Conservation (phyloP, 257 asterid species). For the Euphrasia confusa region DNA sequence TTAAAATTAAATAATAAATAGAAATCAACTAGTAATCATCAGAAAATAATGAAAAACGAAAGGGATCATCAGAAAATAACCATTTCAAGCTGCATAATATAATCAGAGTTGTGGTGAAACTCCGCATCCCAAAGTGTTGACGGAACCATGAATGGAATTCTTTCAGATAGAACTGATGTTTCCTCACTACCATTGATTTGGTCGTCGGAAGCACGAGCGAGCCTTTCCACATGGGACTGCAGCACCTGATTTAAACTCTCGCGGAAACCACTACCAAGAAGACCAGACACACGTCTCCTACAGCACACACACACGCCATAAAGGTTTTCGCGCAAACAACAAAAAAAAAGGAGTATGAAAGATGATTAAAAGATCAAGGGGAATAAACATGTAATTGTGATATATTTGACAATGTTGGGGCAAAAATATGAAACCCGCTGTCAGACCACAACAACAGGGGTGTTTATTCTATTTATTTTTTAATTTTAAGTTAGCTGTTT, state of each 20-base stretch:
- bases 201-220: slow-evolving; percentile 49
- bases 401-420: background rate
- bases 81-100: slow-evolving; percentile 34
- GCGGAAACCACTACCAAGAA: slow-evolving; percentile 76
- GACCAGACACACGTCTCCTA: slow-evolving; percentile 87
- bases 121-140: slow-evolving; percentile 46
- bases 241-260: slow-evolving; percentile 64
- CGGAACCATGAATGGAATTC: slow-evolving; percentile 34
- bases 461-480: too few species aligned
- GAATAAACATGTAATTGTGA: background rate
- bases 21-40: too few species aligned
- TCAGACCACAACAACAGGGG: too few species aligned
- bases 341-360: background rate
- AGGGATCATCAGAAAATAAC: slow-evolving; percentile 33
- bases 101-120: slow-evolving; percentile 33
- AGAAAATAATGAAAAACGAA: too few species aligned
- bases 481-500: too few species aligned
- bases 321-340: background rate
- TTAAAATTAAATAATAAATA: too few species aligned
- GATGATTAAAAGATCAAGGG: too few species aligned
- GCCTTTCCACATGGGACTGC: slow-evolving; percentile 68
- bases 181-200: slow-evolving; percentile 21
- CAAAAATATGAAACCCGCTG: too few species aligned
- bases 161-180: slow-evolving; percentile 34
- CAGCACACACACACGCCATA: slow-evolving; percentile 16